Percentiles rank a stretch among this genome's conserved stretches.
Conservation (phyloP, 495 filamentous ascomycete species). For the Viridothelium virens region DNA sequence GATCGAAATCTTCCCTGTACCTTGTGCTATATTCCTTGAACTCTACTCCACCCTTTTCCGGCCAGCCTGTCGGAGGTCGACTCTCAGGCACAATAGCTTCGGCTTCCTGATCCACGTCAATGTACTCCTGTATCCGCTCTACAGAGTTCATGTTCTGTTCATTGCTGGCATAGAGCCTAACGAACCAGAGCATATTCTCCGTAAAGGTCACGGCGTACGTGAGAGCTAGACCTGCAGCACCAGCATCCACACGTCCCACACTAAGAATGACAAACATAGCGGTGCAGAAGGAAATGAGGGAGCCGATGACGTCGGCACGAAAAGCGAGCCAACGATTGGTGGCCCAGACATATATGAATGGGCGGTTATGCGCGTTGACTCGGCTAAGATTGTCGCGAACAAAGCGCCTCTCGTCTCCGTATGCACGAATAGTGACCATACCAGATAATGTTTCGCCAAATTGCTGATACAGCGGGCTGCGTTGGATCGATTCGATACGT, state of each 20-base stretch:
- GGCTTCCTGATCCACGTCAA: slow-evolving; percentile 94
- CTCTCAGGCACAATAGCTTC: slow-evolving; percentile 67
- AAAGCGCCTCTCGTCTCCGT: slow-evolving; percentile 89
- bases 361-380: slow-evolving; percentile 85
- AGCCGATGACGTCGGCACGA: slow-evolving; percentile 83
- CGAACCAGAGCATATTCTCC: slow-evolving; percentile 94
- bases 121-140: slow-evolving; percentile 95
- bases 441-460: slow-evolving; percentile 95
- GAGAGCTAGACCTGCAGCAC: slow-evolving; percentile 87
- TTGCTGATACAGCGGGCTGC: slow-evolving; percentile 94
- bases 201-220: slow-evolving; percentile 98
- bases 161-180: slow-evolving; percentile 87
- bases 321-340: slow-evolving; percentile 94
- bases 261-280: slow-evolving; percentile 83
- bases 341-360: slow-evolving; percentile 97
- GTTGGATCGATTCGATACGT: slow-evolving; percentile 85
- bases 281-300: slow-evolving; percentile 87
- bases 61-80: slow-evolving; percentile 73
- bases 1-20: slow-evolving; percentile 80
- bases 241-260: slow-evolving; percentile 80
- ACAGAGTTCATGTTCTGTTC: slow-evolving; percentile 99
- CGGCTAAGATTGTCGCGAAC: slow-evolving; percentile 83
- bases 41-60: slow-evolving; percentile 72
- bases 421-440: slow-evolving; percentile 95
- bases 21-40: slow-evolving; percentile 83